Percentiles rank a stretch among this genome's conserved stretches.
These are phyloP conservation scores for Laetiporus sulphureus DNA, from an alignment of 1,284 basidiomycete species.

Conservation along the genomic window DNA sequence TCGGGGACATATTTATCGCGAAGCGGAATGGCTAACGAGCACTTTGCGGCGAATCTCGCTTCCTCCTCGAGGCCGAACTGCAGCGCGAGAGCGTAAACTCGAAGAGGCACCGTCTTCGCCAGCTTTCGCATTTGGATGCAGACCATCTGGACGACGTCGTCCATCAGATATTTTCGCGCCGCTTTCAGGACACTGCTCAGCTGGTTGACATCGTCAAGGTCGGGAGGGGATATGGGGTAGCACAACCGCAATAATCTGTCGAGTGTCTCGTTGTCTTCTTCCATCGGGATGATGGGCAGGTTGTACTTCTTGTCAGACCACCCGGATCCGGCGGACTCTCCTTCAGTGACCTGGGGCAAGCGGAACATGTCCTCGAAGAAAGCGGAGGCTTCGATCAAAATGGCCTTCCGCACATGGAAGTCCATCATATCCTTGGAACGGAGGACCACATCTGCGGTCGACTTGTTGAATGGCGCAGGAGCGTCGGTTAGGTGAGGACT, in stretches of 20 bases:
- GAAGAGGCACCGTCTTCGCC: background rate
- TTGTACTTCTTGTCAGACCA: background rate
- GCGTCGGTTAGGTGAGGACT: background rate
- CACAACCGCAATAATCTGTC: slow-evolving; percentile 1
- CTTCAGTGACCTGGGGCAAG: slow-evolving; percentile 8
- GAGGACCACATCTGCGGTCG: slow-evolving; percentile 13
- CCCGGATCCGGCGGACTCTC: background rate
- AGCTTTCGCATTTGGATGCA: background rate
- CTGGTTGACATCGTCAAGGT: background rate
- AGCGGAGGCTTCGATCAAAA: slow-evolving; percentile 10
- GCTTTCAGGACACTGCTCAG: background rate
- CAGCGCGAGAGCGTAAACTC: slow-evolving; percentile 1
- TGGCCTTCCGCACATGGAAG: slow-evolving; percentile 12
- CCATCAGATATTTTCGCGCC: slow-evolving; percentile 2
- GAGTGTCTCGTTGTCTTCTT: slow-evolving; percentile 3
- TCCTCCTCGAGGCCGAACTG: background rate
- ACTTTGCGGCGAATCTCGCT: background rate
- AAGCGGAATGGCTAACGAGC: background rate
- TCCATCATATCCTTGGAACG: slow-evolving; percentile 11
- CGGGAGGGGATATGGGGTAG: slow-evolving; percentile 2
- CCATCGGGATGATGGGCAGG: background rate
- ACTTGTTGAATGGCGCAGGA: slow-evolving; percentile 12
- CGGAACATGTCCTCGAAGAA: slow-evolving; percentile 13
- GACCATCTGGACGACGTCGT: background rate
- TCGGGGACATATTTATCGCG: background rate